Evolutionary conservation across 1,284 basidiomycete genomes (phyloP), one percentile per base, ranked within the genome.

Genomic region (Trichosporon sp.): DNA sequence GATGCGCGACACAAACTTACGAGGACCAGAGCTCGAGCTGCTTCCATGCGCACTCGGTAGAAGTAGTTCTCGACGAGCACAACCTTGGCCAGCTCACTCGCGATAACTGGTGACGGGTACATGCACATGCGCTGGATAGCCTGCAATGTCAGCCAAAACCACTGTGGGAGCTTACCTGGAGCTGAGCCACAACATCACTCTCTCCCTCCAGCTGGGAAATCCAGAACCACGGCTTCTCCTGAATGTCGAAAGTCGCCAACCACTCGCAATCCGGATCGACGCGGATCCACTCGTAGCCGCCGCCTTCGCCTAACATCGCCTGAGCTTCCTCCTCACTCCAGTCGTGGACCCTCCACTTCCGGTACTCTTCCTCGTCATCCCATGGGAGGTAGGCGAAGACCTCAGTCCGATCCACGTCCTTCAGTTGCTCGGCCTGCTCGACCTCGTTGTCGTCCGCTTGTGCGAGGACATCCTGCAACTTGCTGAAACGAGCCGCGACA

Each of bases 251-350:
- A 62, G 87, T 87, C 21, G 93, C 92, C 70, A 99, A 92, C 97
- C 97, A 99, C 84, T 99, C 96, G 83, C 97, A 96, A 80, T 99
- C 97, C 21, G 97, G 94, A 80, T 99, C 97, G 86, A 99, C 93
- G 70, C 97, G 87, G 74, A 99, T 99, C 97, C 97, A 99, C 83
- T 99, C 97, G 84, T 98, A 99, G 4, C 80, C 80, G 3, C 80
- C 78, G 21, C 72, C 70, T 72, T 95, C 95, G 53, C 91, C 93
- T 71, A 90, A 90, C 93, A 98, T 98, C 62, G 88, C 87, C 71
- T 90, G 89, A 78, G 98, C 96, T 73, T 98, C 95, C 76, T 97
- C 94, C 78, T 98, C 96, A 4, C 92, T 95, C 97, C 95, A 99
- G 81, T 98, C 97, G 12, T 92, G 92, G 1, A 99, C 95, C 77